Conservation (phyloP, 306 rosid genomes). For the Mimosa bimucronata region DNA sequence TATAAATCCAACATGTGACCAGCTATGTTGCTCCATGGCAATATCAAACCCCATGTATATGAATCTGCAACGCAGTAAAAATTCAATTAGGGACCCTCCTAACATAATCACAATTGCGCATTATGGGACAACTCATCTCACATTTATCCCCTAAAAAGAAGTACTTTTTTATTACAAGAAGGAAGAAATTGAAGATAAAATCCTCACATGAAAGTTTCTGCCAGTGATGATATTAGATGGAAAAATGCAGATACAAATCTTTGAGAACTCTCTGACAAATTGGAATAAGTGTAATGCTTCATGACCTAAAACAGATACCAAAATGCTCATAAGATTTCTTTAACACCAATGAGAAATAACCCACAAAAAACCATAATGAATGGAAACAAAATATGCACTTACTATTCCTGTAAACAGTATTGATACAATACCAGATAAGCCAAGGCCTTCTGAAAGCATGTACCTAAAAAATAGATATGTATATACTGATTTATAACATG, state of each 20-base stretch:
- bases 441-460: slow-evolving; percentile 98
- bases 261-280: slow-evolving; percentile 93
- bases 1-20: slow-evolving; percentile 99
- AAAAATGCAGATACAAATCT: slow-evolving; percentile 87
- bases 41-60: slow-evolving; percentile 99
- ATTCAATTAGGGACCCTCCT: slow-evolving; percentile 23
- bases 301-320: slow-evolving; percentile 71
- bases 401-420: slow-evolving; percentile 97
- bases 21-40: slow-evolving; percentile 97
- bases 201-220: slow-evolving; percentile 90
- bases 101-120: too few relatives aligned
- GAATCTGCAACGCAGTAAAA: slow-evolving; percentile 62
- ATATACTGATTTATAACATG: slow-evolving; percentile 31
- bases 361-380: not conserved
- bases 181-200: slow-evolving; percentile 28
- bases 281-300: slow-evolving; percentile 94
- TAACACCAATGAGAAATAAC: slow-evolving; percentile 20
- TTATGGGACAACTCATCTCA: too few relatives aligned
- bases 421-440: slow-evolving; percentile 95
- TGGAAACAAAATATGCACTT: slow-evolving; percentile 43
- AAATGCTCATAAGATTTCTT: slow-evolving; percentile 28
- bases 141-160: too few relatives aligned
- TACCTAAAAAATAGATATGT: slow-evolving; percentile 56
- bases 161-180: slow-evolving; percentile 21
- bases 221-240: slow-evolving; percentile 92